These are phyloP conservation scores for Geotrichum phurueaensis DNA, from an alignment of 1,139 yeast genomes.

Conservation along the genomic window DNA sequence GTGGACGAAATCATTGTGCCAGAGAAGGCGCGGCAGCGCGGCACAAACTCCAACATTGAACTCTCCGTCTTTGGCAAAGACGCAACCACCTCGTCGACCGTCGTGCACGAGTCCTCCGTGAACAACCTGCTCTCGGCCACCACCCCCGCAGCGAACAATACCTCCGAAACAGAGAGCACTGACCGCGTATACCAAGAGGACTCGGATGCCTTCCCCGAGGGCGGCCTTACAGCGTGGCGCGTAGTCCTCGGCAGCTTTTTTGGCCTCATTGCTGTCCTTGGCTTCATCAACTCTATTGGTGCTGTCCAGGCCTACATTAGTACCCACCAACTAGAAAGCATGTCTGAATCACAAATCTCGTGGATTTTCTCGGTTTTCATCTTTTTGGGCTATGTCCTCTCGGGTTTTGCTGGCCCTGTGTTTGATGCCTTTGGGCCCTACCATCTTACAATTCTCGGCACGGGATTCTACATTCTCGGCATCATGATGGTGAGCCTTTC, in stretches of 20 bases:
- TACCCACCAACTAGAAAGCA: conserved; percentile 45
- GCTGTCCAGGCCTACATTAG: conserved; percentile 64
- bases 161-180: no score
- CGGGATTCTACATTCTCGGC: conserved; percentile 45
- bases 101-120: no score
- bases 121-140: no score
- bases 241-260: conserved; percentile 58
- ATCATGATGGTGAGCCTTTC: conserved; percentile 53
- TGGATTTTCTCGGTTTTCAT: conserved; percentile 64
- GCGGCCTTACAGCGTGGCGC: conserved; percentile 50
- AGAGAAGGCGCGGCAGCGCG: no score
- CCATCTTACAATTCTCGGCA: conserved; percentile 44
- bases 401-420: conserved; percentile 54
- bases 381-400: conserved; percentile 51
- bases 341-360: conserved; percentile 47
- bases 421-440: conserved; percentile 59
- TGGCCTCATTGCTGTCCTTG: conserved; percentile 59
- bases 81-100: no score
- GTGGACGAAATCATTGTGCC: no score
- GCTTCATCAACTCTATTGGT: conserved; percentile 61
- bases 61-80: no score
- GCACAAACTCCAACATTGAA: no score
- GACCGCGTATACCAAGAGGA: no score
- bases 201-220: conserved; percentile 42
- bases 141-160: no score